These are phyloP conservation scores for Annona squamosa DNA, from an alignment of 164 flowering plant genomes.

Conservation along the genomic window DNA sequence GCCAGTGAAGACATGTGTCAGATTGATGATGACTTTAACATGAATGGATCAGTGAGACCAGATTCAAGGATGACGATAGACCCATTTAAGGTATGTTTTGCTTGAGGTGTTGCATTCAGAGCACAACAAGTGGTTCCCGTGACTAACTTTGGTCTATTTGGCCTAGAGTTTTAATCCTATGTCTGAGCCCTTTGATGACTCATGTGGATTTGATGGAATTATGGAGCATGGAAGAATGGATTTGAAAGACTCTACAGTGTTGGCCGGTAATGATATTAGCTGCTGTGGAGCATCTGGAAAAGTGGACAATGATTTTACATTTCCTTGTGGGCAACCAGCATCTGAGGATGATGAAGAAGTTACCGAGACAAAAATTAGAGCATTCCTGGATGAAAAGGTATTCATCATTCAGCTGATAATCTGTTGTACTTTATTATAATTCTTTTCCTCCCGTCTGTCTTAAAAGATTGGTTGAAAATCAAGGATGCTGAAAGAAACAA, in stretches of 20 bases:
- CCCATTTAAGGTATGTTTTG: slow-evolving; percentile 42
- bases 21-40: slow-evolving; percentile 41
- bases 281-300: slow-evolving; percentile 14
- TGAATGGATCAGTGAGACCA: slow-evolving; percentile 25
- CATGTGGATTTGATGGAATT: slow-evolving; percentile 49
- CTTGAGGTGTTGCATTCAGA: not conserved
- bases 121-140: not conserved
- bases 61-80: slow-evolving; percentile 21
- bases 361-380: slow-evolving; percentile 61
- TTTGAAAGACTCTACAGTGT: slow-evolving; percentile 16
- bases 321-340: slow-evolving; percentile 32
- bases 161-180: slow-evolving; percentile 58
- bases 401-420: not conserved
- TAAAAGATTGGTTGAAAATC: too few relatives aligned
- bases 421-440: not conserved
- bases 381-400: slow-evolving; percentile 69
- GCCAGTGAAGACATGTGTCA: slow-evolving; percentile 56
- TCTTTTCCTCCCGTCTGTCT: too few relatives aligned
- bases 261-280: slow-evolving; percentile 14
- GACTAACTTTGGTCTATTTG: not conserved
- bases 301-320: slow-evolving; percentile 33
- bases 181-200: slow-evolving; percentile 54
- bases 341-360: slow-evolving; percentile 70
- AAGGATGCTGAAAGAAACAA: too few relatives aligned
- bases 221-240: slow-evolving; percentile 21